phyloP scores from a whole-genome alignment of 139 green algal genomes.

The Protoeuglena noctilucae region DNA sequence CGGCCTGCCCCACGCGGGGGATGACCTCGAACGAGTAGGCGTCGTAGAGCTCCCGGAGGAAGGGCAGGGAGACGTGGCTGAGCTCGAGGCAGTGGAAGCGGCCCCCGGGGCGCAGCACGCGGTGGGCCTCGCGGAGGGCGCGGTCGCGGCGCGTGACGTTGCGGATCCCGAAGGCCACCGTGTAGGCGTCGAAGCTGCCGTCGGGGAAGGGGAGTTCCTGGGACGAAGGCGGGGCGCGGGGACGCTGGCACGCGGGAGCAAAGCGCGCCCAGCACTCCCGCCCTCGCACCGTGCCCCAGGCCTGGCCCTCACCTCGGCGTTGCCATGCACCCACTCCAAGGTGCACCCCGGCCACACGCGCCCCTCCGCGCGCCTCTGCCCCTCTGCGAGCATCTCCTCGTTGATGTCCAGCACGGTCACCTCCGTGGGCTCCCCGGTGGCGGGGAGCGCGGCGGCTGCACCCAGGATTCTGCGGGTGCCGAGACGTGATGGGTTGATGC shows the following conservation, averaged over 20 bases:
- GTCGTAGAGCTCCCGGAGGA: constrained; percentile 75
- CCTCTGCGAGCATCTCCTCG: constrained; percentile 73
- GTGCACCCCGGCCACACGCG: constrained; percentile 7
- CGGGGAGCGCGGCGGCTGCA: no score
- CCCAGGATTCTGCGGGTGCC: no score
- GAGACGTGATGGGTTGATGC: no score
- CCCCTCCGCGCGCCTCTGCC: constrained; percentile 33
- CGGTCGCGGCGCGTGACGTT: constrained; percentile 75
- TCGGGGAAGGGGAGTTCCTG: constrained; percentile 58
- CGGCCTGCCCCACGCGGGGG: constrained; percentile 61
- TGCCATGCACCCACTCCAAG: constrained; percentile 63
- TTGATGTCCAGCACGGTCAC: constrained; percentile 94
- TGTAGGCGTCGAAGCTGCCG: constrained; percentile 73
- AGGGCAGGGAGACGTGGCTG: constrained; percentile 40
- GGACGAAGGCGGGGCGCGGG: no score
- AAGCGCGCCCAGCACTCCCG: no score
- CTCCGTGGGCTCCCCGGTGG: no score
- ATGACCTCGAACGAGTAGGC: constrained; percentile 90
- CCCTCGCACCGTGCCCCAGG: no score
- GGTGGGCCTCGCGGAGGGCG: constrained; percentile 66
- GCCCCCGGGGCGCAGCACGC: constrained; percentile 67
- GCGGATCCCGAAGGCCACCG: constrained; percentile 92
- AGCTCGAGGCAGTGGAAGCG: constrained; percentile 91
- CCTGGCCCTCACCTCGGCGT: no score
- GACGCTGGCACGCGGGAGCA: no score